Evolutionary conservation across 1,284 basidiomycete species (phyloP), one percentile per base, ranked within the genome.

Genomic region (Schizophyllum commune): DNA sequence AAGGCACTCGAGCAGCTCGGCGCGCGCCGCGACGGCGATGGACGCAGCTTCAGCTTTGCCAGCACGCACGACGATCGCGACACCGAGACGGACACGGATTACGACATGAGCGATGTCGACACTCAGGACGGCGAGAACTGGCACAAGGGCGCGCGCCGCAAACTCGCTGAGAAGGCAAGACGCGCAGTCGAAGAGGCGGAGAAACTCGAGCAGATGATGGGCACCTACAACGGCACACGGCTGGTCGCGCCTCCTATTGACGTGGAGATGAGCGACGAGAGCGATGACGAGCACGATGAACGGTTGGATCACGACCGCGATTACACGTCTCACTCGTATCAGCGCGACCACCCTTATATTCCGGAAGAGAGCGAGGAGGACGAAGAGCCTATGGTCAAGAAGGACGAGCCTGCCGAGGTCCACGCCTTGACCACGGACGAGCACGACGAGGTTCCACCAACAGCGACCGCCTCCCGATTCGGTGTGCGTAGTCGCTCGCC

Each of bases 1-100:
- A 77, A 90, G 66, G 93, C 92, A 8, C 93, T 95, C 65, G 88
- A 91, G 65, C 86, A 90, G 66, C 83, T 92, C 47, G 88, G 84
- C 21, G 63, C 51, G 11, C 72, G 77, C 52, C 62, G 63, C 61
- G 75, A 20, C 59, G 85, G 88, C 63, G 84, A 82, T 4, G 74
- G 79, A 2, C 79, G 84, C 52, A 88, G 85, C 68, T 90, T 91
- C 71, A 90, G 86, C 67, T 91, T 90, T 69, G 79, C 83, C 5
- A 88, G 85, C 67, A 84, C 83, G 20, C 75, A 78, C 6, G 84
- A 81, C 60, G 82, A 78, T 11, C 76, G 77, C 59, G 79, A 79
- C 32, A 83, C 80, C 11, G 81, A 86, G 33, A 76, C 74, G 2
- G 84, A 84, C 56, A 82, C 79, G 19, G 86, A 88, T 58, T 74